phyloP scores from a whole-genome alignment of 2,329 filamentous ascomycete genomes.

The Trichoderma koningiopsis region DNA sequence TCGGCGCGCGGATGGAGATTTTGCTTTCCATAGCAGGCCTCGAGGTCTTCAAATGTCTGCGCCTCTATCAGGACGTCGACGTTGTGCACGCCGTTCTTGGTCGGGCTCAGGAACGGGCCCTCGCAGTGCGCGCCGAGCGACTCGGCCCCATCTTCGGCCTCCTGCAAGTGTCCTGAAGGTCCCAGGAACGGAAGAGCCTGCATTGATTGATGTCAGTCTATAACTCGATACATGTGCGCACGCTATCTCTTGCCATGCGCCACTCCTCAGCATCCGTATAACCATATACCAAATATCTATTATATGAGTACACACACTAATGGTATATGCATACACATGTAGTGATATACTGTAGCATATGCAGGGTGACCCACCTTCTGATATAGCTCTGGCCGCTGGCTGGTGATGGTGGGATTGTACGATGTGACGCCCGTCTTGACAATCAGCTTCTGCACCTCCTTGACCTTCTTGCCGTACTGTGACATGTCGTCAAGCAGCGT shows the following conservation, averaged over 20 bases:
- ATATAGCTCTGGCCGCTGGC: slow-evolving; percentile 79
- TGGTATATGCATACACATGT: neutral
- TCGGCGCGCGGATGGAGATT: slow-evolving; percentile 58
- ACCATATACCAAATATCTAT: neutral
- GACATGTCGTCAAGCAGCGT: slow-evolving; percentile 68
- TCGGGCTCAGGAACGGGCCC: slow-evolving; percentile 81
- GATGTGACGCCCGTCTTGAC: slow-evolving; percentile 82
- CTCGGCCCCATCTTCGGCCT: slow-evolving; percentile 72
- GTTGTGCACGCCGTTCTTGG: slow-evolving; percentile 86
- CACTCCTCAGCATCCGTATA: neutral
- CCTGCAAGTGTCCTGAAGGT: slow-evolving; percentile 64
- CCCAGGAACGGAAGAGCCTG: slow-evolving; percentile 74
- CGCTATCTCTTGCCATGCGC: neutral
- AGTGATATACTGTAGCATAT: slow-evolving; percentile 7
- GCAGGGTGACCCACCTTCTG: slow-evolving; percentile 58
- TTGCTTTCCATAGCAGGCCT: slow-evolving; percentile 69
- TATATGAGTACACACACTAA: neutral
- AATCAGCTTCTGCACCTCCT: slow-evolving; percentile 69
- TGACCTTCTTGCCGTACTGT: slow-evolving; percentile 72
- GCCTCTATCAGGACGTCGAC: slow-evolving; percentile 68
- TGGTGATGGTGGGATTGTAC: slow-evolving; percentile 83
- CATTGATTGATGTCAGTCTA: slow-evolving; percentile 15
- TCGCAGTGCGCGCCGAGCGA: slow-evolving; percentile 89
- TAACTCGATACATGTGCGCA: neutral
- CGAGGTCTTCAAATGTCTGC: slow-evolving; percentile 64